Percentiles rank a stretch among this genome's conserved stretches.
phyloP scores from a whole-genome alignment of 1,139 yeast genomes.

The Debaryomyces singareniensis region DNA sequence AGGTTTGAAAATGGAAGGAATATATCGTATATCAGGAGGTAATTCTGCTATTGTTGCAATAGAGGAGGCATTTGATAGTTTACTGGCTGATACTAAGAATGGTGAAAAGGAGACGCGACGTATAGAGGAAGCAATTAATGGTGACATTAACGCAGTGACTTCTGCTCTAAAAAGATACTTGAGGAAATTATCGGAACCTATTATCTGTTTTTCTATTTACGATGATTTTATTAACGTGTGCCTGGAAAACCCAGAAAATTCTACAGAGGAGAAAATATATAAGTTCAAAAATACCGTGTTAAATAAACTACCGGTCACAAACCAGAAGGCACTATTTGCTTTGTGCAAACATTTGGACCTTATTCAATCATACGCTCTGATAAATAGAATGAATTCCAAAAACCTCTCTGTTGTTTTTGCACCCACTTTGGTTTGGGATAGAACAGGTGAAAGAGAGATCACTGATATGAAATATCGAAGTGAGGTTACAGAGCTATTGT shows the following conservation, averaged over 20 bases:
- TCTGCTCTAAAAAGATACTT: constrained; percentile 82
- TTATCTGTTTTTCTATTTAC: constrained; percentile 66
- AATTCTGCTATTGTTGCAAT: constrained; percentile 64
- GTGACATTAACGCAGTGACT: constrained; percentile 83
- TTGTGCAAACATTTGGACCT: constrained; percentile 61
- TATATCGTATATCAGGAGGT: constrained; percentile 88
- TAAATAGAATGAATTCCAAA: constrained; percentile 72
- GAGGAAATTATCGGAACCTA: constrained; percentile 78
- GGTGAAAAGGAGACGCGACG: constrained; percentile 36
- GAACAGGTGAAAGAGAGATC: constrained; percentile 77
- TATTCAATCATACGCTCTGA: constrained; percentile 40
- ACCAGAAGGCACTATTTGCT: constrained; percentile 48
- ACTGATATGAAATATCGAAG: constrained; percentile 80
- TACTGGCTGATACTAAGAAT: constrained; percentile 16
- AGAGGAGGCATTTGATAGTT: constrained; percentile 39
- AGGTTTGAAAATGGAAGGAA: constrained; percentile 75
- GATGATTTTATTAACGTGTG: constrained; percentile 51
- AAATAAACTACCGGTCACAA: constrained; percentile 57
- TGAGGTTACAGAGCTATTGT: constrained; percentile 69
- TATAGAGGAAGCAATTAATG: constrained; percentile 42
- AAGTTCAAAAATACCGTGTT: constrained; percentile 24
- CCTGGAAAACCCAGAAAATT: constrained; percentile 25
- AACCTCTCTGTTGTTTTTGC: constrained; percentile 93
- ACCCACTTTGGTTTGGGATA: constrained; percentile 83
- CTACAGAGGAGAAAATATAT: constrained; percentile 22